Conservation (phyloP, 768 basidiomycete species). For the Crepidotus variabilis region DNA sequence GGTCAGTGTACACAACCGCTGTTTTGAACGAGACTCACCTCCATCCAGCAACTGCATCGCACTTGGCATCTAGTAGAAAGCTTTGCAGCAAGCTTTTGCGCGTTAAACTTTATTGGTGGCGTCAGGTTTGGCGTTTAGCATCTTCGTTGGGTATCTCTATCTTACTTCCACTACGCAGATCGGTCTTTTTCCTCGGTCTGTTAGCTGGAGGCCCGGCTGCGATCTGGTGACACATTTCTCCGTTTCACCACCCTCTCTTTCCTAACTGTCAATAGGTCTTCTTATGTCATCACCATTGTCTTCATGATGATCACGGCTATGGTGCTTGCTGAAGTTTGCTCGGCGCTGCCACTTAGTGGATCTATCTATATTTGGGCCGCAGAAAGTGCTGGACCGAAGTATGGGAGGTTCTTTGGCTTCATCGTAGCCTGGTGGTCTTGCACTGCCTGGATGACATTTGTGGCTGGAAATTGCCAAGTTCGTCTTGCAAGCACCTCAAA, state of each 20-base stretch:
- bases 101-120: constrained; percentile 88
- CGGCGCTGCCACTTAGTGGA: constrained; percentile 80
- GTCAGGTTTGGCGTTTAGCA: constrained; percentile 49
- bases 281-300: constrained; percentile 75
- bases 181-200: constrained; percentile 76
- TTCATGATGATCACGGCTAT: constrained; percentile 89
- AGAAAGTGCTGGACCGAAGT: constrained; percentile 85
- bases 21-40: not conserved
- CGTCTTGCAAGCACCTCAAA: constrained; percentile 10
- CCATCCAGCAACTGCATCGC: constrained; percentile 74
- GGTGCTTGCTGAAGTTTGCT: constrained; percentile 87
- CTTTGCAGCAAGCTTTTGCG: constrained; percentile 84
- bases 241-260: not conserved
- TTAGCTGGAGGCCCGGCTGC: constrained; percentile 86
- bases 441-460: constrained; percentile 96
- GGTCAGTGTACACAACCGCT: constrained; percentile 33
- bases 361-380: constrained; percentile 96
- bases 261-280: constrained; percentile 59
- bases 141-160: constrained; percentile 1
- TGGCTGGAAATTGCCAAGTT: constrained; percentile 85
- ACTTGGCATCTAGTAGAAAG: constrained; percentile 81
- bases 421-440: constrained; percentile 92
- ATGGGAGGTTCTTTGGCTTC: constrained; percentile 84
- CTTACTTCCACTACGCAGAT: constrained; percentile 36
- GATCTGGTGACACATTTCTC: constrained; percentile 51